These are phyloP conservation scores for Cyberlindnera subsufficiens DNA, from an alignment of 805 yeast species.

Conservation along the genomic window DNA sequence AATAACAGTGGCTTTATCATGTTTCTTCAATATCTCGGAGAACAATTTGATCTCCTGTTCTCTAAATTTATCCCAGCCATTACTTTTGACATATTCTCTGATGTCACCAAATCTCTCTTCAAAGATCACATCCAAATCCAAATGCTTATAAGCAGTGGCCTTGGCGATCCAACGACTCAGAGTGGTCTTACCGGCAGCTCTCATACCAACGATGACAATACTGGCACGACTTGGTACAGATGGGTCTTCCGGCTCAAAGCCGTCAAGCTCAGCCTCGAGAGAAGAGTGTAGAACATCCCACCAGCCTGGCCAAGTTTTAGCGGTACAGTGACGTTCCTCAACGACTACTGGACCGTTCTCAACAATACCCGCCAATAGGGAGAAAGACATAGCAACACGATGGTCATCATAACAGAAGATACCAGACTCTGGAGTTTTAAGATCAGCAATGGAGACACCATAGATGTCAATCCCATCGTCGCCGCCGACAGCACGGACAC, in stretches of 20 bases:
- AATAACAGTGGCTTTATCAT: constrained; percentile 49
- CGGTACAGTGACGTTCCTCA: constrained; percentile 86
- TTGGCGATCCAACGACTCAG: constrained; percentile 75
- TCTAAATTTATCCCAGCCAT: constrained; percentile 91
- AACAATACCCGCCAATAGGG: constrained; percentile 75
- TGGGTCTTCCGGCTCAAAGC: constrained; percentile 48
- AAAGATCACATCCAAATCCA: constrained; percentile 74
- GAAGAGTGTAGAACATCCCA: constrained; percentile 85
- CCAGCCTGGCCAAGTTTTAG: constrained; percentile 99
- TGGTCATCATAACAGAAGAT: constrained; percentile 88
- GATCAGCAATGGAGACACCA: constrained; percentile 50
- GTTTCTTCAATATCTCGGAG: constrained; percentile 36
- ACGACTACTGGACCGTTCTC: constrained; percentile 51
- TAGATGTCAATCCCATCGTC: constrained; percentile 89
- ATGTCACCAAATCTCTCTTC: constrained; percentile 51
- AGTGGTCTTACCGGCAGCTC: constrained; percentile 95
- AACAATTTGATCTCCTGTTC: constrained; percentile 54
- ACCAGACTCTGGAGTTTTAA: constrained; percentile 58
- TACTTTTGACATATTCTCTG: constrained; percentile 48
- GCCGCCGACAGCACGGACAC: constrained; percentile 76
- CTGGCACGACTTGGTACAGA: constrained; percentile 35
- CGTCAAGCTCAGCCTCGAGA: constrained; percentile 62
- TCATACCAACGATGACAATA: constrained; percentile 88
- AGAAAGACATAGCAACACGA: constrained; percentile 96
- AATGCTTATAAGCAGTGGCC: constrained; percentile 54